Evolutionary conservation across 805 yeast genomes (phyloP), one percentile per base, ranked within the genome.

Genomic region (Yamadazyma philogaea): DNA sequence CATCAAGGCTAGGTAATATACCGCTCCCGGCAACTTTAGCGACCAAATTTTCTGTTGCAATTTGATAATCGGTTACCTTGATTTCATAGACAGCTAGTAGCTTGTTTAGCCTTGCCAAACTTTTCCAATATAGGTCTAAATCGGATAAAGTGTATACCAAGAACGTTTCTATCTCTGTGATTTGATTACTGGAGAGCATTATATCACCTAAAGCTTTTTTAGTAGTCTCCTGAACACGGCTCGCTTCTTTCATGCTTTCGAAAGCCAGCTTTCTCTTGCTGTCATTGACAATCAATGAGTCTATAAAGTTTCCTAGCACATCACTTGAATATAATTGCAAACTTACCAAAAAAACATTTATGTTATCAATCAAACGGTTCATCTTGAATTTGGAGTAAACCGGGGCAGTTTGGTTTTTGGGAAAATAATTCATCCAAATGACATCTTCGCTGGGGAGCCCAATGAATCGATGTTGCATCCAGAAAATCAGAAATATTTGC

Each of bases 301-400:
- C 24, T 12, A 24, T n/a, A 21, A 47, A 44, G 4, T 19, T 31
- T 4, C 36, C 20, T 8, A 20, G 22, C 14, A 21, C 11, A 10
- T 30, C 35, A 4, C 40, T 40, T 26, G 48, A 50, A 45, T 47
- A 59, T 33, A 63, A 56, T 6, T 62, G 45, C 3, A 81, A 47
- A n/a, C 68, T 56, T 15, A 69, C 59, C 11, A 84, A 54, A 27
- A 81, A 62, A 6, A 72, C 48, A 49, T 82, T 82, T 27, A 82
- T 48, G 27, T 66, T 61, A 28, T 72, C 68, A 16, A 79, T 56
- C 27, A 77, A 59, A 26, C 74, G 65, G 49, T 79, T 79, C 27
- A 76, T 50, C 36, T 71, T 67, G 33, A 70, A 54, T 49, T 79
- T 80, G 47, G 69, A 70, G 48, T 62, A 68, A 14, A 54, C 50